These are phyloP conservation scores for Crucibulum cyathiforme DNA, from an alignment of 1,284 basidiomycete species.

Conservation along the genomic window DNA sequence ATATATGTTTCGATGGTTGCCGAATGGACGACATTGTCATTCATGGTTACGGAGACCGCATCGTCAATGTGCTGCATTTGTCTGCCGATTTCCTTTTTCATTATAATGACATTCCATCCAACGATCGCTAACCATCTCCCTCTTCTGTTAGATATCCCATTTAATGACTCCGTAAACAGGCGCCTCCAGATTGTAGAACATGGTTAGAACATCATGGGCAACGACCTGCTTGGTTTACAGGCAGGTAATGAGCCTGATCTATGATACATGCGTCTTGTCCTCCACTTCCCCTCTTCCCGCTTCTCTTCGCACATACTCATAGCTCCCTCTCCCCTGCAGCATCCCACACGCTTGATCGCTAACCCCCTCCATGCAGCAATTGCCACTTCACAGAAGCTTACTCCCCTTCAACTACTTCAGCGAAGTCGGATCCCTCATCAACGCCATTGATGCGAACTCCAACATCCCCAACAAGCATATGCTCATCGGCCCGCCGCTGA, in stretches of 20 bases:
- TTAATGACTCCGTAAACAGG: slow-evolving; percentile 57
- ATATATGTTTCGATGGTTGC: no score
- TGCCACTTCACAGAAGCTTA: slow-evolving; percentile 33
- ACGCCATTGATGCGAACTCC: slow-evolving; percentile 47
- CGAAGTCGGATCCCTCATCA: slow-evolving; percentile 37
- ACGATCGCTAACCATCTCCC: no score
- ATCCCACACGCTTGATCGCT: no score
- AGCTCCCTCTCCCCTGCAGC: no score
- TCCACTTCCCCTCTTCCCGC: slow-evolving; percentile 7
- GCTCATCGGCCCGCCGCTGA: slow-evolving; percentile 68
- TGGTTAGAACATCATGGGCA: slow-evolving; percentile 57
- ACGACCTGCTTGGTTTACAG: slow-evolving; percentile 63
- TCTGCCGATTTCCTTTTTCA: background rate
- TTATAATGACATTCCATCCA: background rate
- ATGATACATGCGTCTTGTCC: slow-evolving; percentile 43
- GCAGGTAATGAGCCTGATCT: slow-evolving; percentile 78
- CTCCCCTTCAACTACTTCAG: slow-evolving; percentile 47
- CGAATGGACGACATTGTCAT: no score
- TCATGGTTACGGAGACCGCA: no score
- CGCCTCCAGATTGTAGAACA: slow-evolving; percentile 57
- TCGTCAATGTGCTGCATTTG: no score
- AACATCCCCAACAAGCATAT: slow-evolving; percentile 50
- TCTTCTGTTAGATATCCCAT: slow-evolving; percentile 43
- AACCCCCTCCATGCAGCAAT: background rate
- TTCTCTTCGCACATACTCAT: background rate